A percentile compares a stretch with the other conserved stretches of the same genome.
Evolutionary conservation across 2,329 filamentous ascomycete genomes (phyloP).

Genomic region (Trichoderma koningii): DNA sequence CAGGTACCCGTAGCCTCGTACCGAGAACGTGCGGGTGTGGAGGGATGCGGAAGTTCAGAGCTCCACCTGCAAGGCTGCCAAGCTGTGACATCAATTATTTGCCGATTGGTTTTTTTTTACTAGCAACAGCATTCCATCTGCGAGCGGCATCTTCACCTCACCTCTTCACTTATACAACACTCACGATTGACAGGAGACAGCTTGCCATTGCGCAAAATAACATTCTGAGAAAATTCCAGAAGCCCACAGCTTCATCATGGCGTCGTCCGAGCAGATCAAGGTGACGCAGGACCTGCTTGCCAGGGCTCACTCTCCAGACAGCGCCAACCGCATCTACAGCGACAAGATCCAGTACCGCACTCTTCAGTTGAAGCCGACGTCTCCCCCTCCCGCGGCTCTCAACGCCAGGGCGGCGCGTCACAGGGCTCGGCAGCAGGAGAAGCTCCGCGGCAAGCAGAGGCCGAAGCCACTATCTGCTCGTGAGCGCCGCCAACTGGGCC

Average conservation of each 20-base stretch:
- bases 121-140: neutral
- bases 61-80: slow-evolving; percentile 29
- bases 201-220: neutral
- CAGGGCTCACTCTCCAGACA: slow-evolving; percentile 76
- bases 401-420: slow-evolving; percentile 61
- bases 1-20: neutral
- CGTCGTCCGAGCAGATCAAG: slow-evolving; percentile 38
- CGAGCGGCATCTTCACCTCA: neutral
- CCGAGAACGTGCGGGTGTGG: neutral
- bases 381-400: slow-evolving; percentile 58
- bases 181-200: neutral
- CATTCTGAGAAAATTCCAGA: too few relatives aligned
- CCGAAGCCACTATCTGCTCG: slow-evolving; percentile 75
- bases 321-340: slow-evolving; percentile 69
- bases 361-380: slow-evolving; percentile 75
- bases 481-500: slow-evolving; percentile 69
- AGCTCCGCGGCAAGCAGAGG: slow-evolving; percentile 52
- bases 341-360: slow-evolving; percentile 84
- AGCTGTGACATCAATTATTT: neutral
- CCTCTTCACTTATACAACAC: neutral
- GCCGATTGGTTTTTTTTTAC: neutral
- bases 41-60: slow-evolving; percentile 30
- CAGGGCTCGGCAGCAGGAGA: slow-evolving; percentile 50
- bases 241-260: slow-evolving; percentile 36
- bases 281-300: slow-evolving; percentile 67